Percentiles rank a stretch among this genome's conserved stretches.
These are phyloP conservation scores for Zygoascus hellenicus DNA, from an alignment of 1,139 yeast species.

Conservation along the genomic window DNA sequence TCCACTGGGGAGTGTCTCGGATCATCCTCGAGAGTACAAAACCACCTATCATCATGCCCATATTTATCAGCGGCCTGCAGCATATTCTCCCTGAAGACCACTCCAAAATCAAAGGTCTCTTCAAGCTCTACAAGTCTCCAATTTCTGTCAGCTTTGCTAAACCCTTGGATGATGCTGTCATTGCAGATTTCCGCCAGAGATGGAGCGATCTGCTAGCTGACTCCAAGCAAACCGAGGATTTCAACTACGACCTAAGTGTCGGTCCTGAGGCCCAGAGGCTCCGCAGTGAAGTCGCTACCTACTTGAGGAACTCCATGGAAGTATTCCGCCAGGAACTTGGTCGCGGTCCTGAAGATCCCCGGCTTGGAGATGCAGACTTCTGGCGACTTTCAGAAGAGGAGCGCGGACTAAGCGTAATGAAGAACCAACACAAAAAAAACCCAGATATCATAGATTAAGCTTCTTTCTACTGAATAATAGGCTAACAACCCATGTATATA, in stretches of 20 bases:
- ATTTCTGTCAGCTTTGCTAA: constrained; percentile 69
- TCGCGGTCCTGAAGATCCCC: constrained; percentile 37
- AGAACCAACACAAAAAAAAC: constrained; percentile 9
- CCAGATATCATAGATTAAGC: neutral
- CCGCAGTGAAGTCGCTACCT: constrained; percentile 66
- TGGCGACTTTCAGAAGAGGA: constrained; percentile 45
- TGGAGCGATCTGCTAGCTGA: constrained; percentile 63
- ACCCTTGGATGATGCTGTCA: constrained; percentile 55
- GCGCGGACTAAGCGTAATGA: constrained; percentile 11
- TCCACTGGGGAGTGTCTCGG: constrained; percentile 93
- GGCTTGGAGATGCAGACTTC: constrained; percentile 61
- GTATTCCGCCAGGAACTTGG: constrained; percentile 45
- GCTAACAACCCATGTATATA: too few species aligned
- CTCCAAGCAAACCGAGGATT: constrained; percentile 39
- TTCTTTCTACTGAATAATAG: too few species aligned
- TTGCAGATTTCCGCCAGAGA: constrained; percentile 54
- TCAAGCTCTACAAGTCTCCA: constrained; percentile 61
- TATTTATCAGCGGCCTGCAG: constrained; percentile 82
- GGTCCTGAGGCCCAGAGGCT: constrained; percentile 60
- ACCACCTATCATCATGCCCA: constrained; percentile 87
- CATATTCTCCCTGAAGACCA: constrained; percentile 70
- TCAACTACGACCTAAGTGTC: constrained; percentile 53
- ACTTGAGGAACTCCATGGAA: constrained; percentile 50
- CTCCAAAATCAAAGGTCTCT: constrained; percentile 40
- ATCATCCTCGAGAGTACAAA: constrained; percentile 73